Percentiles rank a stretch among this genome's conserved stretches.
Evolutionary conservation across 345 rosid genomes (phyloP).

Genomic region (Eucalyptus marginata): DNA sequence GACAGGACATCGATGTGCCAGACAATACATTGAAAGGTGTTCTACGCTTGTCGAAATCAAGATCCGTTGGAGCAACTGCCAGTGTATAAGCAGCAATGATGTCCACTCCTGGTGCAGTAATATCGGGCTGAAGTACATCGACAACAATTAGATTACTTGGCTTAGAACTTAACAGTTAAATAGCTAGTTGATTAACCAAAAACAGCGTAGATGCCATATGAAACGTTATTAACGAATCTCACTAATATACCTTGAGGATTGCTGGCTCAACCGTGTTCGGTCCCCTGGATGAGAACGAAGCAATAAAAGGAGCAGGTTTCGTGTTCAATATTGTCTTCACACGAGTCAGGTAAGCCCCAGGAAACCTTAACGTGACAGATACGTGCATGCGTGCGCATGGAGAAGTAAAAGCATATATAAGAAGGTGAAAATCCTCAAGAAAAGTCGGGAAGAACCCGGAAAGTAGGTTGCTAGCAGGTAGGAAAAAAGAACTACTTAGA

Average conservation of each 20-base stretch:
- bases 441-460: too few species aligned
- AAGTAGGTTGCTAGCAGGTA: neutral
- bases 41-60: neutral
- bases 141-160: neutral
- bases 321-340: neutral
- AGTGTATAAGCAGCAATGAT: constrained; percentile 9
- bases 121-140: constrained; percentile 4
- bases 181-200: neutral
- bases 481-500: neutral
- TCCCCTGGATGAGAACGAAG: constrained; percentile 32
- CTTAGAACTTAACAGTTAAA: neutral
- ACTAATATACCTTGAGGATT: constrained; percentile 14
- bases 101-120: constrained; percentile 25
- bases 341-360: constrained; percentile 5
- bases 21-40: neutral
- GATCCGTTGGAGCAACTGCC: neutral
- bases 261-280: constrained; percentile 10
- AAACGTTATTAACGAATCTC: neutral
- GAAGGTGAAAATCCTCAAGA: neutral
- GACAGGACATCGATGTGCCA: constrained; percentile 24
- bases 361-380: constrained; percentile 3
- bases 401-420: neutral
- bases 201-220: neutral
- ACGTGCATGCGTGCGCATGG: neutral
- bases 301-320: constrained; percentile 22